A percentile compares a stretch with the other conserved stretches of the same genome.
phyloP scores from a whole-genome alignment of 148 eudicot species.

The Limonium bicolor region DNA sequence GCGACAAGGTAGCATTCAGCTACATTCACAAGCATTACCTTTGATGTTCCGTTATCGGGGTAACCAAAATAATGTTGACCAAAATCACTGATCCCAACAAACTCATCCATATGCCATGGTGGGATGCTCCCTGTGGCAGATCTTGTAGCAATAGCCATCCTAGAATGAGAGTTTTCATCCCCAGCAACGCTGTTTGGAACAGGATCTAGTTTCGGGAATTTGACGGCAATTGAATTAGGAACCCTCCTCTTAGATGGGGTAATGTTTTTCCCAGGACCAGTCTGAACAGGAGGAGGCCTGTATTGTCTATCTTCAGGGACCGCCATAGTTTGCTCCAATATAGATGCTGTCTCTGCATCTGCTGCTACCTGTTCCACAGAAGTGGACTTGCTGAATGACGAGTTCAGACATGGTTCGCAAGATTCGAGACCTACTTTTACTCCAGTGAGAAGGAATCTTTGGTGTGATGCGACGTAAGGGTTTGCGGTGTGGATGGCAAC shows the following conservation, averaged over 20 bases:
- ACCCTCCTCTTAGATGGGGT: constrained; percentile 23
- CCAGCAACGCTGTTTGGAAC: constrained; percentile 22
- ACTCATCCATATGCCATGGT: constrained; percentile 66
- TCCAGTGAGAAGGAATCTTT: constrained; percentile 84
- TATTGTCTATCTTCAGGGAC: no score
- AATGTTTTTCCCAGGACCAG: constrained; percentile 15
- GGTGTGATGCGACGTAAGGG: constrained; percentile 54
- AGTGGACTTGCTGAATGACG: constrained; percentile 35
- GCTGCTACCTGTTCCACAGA: constrained; percentile 33
- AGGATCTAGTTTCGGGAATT: constrained; percentile 24
- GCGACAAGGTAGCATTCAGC: no score
- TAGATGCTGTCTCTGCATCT: constrained; percentile 25
- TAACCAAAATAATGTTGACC: constrained; percentile 33
- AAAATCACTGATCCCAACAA: constrained; percentile 43
- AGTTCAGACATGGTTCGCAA: constrained; percentile 28
- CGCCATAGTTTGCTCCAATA: no score
- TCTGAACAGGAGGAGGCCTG: constrained; percentile 29
- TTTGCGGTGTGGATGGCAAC: constrained; percentile 72
- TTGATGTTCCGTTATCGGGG: constrained; percentile 45
- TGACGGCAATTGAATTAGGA: constrained; percentile 21
- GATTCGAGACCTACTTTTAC: constrained; percentile 76
- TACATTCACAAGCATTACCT: constrained; percentile 44
- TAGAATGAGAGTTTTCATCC: constrained; percentile 28
- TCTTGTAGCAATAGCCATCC: constrained; percentile 33
- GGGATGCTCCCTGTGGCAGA: constrained; percentile 45